Conservation (phyloP, 2,329 filamentous ascomycete species). For the Ophiosphaerella narmari region DNA sequence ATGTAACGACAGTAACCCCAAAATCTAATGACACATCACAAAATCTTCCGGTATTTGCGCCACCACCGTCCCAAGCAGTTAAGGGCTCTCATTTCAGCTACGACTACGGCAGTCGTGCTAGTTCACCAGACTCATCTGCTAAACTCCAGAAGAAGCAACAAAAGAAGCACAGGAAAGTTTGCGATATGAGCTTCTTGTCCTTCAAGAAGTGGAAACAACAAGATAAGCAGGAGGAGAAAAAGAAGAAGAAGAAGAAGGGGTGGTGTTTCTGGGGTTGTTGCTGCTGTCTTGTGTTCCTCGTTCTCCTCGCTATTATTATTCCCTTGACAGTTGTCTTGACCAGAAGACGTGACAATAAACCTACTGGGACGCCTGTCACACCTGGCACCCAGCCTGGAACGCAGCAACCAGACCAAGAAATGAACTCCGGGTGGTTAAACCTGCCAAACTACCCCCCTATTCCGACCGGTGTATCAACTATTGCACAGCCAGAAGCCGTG, state of each 20-base stretch:
- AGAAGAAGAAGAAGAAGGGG: conserved; percentile 38
- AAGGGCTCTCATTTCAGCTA: conserved; percentile 34
- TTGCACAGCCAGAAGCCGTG: conserved; percentile 73
- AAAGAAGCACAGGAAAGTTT: conserved; percentile 40
- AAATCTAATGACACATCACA: conserved; percentile 19
- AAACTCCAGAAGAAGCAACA: conserved; percentile 29
- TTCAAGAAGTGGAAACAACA: conserved; percentile 23
- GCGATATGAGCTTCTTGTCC: conserved; percentile 25
- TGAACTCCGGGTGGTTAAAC: conserved; percentile 71
- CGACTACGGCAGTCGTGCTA: conserved; percentile 30
- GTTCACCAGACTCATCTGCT: conserved; percentile 24
- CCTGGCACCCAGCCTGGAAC: conserved; percentile 15
- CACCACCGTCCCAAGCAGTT: conserved; percentile 33
- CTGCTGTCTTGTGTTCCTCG: conserved; percentile 41
- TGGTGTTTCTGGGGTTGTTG: conserved; percentile 43
- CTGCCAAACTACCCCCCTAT: conserved; percentile 85
- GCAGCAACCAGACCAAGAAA: conserved; percentile 7
- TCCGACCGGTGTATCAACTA: conserved; percentile 79
- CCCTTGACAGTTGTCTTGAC: conserved; percentile 44
- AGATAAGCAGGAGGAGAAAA: conserved; percentile 21
- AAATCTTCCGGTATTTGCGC: conserved; percentile 34
- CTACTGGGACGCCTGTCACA: conserved; percentile 7
- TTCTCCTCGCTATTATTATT: conserved; percentile 47
- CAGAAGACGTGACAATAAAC: conserved; percentile 46
- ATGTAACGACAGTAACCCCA: conserved; percentile 9